phyloP scores from a whole-genome alignment of 257 asterid species.

The Misopates orontium region DNA sequence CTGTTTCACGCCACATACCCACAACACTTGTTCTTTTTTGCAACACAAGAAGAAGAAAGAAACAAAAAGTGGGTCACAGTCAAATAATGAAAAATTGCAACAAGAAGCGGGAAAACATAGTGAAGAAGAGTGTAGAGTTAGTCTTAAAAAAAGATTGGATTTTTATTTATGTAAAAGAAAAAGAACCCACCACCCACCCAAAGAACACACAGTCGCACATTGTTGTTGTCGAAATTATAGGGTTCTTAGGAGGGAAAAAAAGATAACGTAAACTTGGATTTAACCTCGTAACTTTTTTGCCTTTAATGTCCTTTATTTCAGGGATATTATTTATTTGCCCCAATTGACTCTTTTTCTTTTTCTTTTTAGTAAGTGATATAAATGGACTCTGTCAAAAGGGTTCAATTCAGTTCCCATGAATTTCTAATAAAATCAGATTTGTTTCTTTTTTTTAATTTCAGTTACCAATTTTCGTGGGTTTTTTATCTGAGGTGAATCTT shows the following conservation, averaged over 20 bases:
- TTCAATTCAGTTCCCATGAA: conserved; percentile 31
- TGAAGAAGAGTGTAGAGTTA: conserved; percentile 34
- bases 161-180: conserved; percentile 64
- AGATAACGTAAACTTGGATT: no score
- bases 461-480: conserved; percentile 27
- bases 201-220: conserved; percentile 35
- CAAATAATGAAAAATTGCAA: conserved; percentile 40
- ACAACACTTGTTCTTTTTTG: conserved; percentile 30
- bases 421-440: conserved; percentile 1
- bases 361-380: neutral
- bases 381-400: conserved; percentile 27
- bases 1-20: conserved; percentile 30
- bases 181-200: conserved; percentile 52
- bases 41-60: conserved; percentile 33
- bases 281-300: neutral
- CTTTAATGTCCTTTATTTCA: conserved; percentile 14
- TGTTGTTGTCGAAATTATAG: no score
- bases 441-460: conserved; percentile 23
- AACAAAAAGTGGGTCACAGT: conserved; percentile 30
- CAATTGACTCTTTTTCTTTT: neutral
- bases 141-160: conserved; percentile 27
- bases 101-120: conserved; percentile 76
- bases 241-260: conserved; percentile 8
- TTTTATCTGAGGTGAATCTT: conserved; percentile 23
- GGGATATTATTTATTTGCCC: conserved; percentile 13